Evolutionary conservation across 306 rosid species (phyloP).

Genomic region (Benincasa hispida): DNA sequence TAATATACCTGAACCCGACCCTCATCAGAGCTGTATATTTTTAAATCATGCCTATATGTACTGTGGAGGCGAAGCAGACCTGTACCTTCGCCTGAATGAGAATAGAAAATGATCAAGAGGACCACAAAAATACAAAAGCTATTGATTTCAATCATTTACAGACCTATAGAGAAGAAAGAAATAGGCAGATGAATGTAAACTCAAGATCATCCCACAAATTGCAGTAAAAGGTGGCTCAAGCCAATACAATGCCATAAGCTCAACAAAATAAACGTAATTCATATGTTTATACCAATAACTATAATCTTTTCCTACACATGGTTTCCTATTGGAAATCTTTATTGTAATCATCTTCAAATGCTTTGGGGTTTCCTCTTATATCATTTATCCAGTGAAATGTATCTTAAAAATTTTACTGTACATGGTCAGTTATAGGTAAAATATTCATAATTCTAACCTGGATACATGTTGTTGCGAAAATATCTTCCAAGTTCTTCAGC

Average conservation of each 20-base stretch:
- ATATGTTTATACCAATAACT: not conserved
- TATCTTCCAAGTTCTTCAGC: conserved; percentile 99
- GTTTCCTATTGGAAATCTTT: too few species aligned
- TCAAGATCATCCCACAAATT: not conserved
- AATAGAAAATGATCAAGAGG: conserved; percentile 14
- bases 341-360: too few species aligned
- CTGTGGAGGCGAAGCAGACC: conserved; percentile 98
- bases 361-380: too few species aligned
- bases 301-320: not conserved
- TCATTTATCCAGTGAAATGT: too few species aligned
- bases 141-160: not conserved
- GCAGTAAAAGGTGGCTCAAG: not conserved
- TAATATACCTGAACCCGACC: conserved; percentile 95
- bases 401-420: too few species aligned
- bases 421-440: not conserved
- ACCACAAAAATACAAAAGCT: not conserved
- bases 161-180: not conserved
- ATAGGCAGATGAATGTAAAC: not conserved
- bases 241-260: not conserved
- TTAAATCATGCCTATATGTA: conserved; percentile 92
- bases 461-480: conserved; percentile 90
- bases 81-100: conserved; percentile 82
- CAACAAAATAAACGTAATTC: not conserved
- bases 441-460: conserved; percentile 41
- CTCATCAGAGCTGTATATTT: conserved; percentile 98